Evolutionary conservation across 495 filamentous ascomycete species (phyloP), one percentile per base, ranked within the genome.

Genomic region (Collariella sp.): DNA sequence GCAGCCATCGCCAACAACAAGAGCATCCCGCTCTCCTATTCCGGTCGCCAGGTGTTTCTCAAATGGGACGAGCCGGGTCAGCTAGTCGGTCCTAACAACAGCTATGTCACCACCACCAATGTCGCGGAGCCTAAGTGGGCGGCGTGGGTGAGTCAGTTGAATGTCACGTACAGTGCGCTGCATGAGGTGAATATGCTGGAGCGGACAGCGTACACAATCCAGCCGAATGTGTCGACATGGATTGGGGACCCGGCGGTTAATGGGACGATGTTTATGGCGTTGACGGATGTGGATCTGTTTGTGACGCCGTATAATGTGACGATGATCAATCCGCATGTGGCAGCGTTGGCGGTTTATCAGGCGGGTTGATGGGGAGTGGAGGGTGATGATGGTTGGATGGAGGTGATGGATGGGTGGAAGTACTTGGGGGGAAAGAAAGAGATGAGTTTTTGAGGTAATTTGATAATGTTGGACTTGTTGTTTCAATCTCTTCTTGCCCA

Each of bases 111-210:
- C 0, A 70, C 77, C 6, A 75, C 73, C 0, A 66, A 56, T 0
- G 87, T 84, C 5, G 78, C 79, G 1, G 55, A 62, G 3, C 84
- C 88, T 0, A 65, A 67, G 38, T 96, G 77, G 36, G 90, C 90
- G 2, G 79, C 78, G 0, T 96, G 87, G 88, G 79, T 86, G 9
- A 76, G 72, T n/a, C 89, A 94, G 78, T 71, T 94, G 31, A 95
- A 96, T 58, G 74, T 89, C 22, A 95, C 89, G 0, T 94, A 94
- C 66, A 81, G 88, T 2, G 74, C 83, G 1, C 67, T 95, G 56
- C 76, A 67, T 5, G 63, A 83, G 46, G 72, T 75, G 1, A 69
- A 34, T 7, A 1, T 22, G 23, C 7, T 73, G 7, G 67, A 70
- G 16, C 81, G 78, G 49, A 70, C 69, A 2, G 88, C 84, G 0